phyloP scores from a whole-genome alignment of 306 rosid species.

The Vigna radiata region DNA sequence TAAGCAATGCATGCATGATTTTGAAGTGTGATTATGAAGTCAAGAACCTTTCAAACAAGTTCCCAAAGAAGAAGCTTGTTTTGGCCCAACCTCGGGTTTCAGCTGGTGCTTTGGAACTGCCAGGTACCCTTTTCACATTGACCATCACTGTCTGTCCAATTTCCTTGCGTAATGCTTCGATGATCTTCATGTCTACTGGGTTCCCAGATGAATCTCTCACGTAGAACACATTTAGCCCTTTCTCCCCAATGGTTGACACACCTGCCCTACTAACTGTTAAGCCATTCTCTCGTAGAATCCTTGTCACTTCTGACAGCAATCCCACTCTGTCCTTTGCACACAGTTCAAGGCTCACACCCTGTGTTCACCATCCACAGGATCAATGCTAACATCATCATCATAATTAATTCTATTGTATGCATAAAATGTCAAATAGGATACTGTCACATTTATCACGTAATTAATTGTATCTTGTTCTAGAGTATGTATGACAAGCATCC shows the following conservation, averaged over 20 bases:
- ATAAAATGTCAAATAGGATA: neutral
- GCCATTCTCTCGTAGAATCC: conserved; percentile 83
- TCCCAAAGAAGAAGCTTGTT: conserved; percentile 85
- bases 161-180: conserved; percentile 74
- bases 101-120: conserved; percentile 57
- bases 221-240: conserved; percentile 77
- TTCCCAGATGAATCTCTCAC: conserved; percentile 82
- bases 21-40: conserved; percentile 36
- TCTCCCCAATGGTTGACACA: conserved; percentile 75
- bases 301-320: conserved; percentile 78
- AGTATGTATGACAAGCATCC: neutral
- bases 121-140: conserved; percentile 72
- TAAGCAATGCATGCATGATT: conserved; percentile 25
- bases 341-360: conserved; percentile 83
- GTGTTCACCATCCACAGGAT: conserved; percentile 39
- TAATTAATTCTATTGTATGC: neutral
- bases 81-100: conserved; percentile 73
- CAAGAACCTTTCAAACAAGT: conserved; percentile 78
- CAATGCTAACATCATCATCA: neutral
- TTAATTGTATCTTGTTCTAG: neutral
- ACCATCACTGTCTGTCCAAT: conserved; percentile 73
- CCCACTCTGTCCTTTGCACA: conserved; percentile 86
- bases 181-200: conserved; percentile 63
- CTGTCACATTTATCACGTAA: neutral
- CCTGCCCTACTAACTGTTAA: conserved; percentile 77